Base-by-base conservation (phyloP, 345 rosid genomes). In the Melaleuca alternifolia region DNA sequence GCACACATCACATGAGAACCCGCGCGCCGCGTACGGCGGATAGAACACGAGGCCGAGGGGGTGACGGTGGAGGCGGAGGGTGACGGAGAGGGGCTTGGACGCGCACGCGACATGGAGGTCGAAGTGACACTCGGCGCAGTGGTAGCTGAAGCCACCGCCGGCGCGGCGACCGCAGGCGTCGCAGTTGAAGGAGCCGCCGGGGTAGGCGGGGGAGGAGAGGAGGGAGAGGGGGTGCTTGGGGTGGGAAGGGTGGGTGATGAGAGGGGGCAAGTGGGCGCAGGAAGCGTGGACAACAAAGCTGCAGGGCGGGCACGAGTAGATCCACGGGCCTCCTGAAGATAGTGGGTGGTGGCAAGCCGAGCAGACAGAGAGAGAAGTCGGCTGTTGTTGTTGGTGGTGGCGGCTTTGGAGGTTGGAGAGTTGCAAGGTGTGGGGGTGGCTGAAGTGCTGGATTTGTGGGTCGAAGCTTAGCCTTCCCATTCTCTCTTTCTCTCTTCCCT, bases 1-100 rank as follows among this genome's bases (percentile, higher is more conserved):
- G 50, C 96, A 95, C 3, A 94, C 54, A 46, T 94, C 94, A 57
- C 94, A 95, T 1, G 94, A 91, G 88, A 94, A 95, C 10, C 93
- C 92, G 82, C 91, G 89, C 26, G 84, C 87, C 12, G 84, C 86
- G 82, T 93, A 94, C 4, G 95, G 94, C 30, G 93, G 90, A 4
- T 85, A 83, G 90, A 94, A 94, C 85, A 86, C 84, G 18, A 95
- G 94, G 5, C 87, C 76, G n/a, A 94, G 93, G 41, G 50, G 84
- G 50, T 93, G 95, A 8, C 91, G 89, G 85, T 94, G 98, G 52
- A 90, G 86, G 2, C 83, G 90, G 87, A 90, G 90, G 28, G 56
- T 13, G 10, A 89, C 18, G 6, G 89, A 87, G 50, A 92, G 89
- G 2, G 94, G 95, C 75, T 91, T 92, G 21, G 91, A 88, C 46